Conservation (phyloP, 2,329 filamentous ascomycete species). For the Hirsutella minnesotensis region DNA sequence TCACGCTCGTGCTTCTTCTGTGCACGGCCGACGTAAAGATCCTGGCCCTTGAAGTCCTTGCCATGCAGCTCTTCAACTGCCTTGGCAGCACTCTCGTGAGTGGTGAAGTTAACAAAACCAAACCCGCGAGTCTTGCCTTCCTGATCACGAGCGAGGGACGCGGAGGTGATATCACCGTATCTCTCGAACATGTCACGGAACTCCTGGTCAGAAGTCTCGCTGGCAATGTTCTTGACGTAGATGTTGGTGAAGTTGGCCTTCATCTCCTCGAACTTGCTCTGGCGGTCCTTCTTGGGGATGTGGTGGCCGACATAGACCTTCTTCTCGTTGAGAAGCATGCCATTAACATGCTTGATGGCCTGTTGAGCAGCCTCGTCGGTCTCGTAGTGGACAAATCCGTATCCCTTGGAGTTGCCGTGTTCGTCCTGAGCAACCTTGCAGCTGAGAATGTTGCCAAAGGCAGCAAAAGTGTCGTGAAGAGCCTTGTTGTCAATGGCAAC, state of each 20-base stretch:
- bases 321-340: conserved; percentile 99
- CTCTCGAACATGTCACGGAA: conserved; percentile 89
- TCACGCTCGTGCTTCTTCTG: conserved; percentile 99
- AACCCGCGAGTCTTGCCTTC: conserved; percentile 94
- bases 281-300: conserved; percentile 99
- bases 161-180: conserved; percentile 89
- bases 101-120: conserved; percentile 91
- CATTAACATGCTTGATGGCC: conserved; percentile 99
- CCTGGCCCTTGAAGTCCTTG: conserved; percentile 85
- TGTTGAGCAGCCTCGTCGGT: conserved; percentile 93
- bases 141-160: conserved; percentile 77
- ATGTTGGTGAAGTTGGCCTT: conserved; percentile 99
- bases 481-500: conserved; percentile 99
- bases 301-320: conserved; percentile 99
- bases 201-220: conserved; percentile 79
- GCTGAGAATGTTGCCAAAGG: conserved; percentile 97
- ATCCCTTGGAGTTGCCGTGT: conserved; percentile 92
- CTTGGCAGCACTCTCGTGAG: conserved; percentile 73
- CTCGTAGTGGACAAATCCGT: conserved; percentile 99
- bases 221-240: conserved; percentile 95
- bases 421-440: conserved; percentile 99
- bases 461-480: conserved; percentile 96
- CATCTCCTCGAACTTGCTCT: conserved; percentile 99
- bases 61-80: conserved; percentile 89
- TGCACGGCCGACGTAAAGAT: conserved; percentile 93